Evolutionary conservation across 352 stramenopile genomes (phyloP).

Genomic region (Pythium guiyangense): DNA sequence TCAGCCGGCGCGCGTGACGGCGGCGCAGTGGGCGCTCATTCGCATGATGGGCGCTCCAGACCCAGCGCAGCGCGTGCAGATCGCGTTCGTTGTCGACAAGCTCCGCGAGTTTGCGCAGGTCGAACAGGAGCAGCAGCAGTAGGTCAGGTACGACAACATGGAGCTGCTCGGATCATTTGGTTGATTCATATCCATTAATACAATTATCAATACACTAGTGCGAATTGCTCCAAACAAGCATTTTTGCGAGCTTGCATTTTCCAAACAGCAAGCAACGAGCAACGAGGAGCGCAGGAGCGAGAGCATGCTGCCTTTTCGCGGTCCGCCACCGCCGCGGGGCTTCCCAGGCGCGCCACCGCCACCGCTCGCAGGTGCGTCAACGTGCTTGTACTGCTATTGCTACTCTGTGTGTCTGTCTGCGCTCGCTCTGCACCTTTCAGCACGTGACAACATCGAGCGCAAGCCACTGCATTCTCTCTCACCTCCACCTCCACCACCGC

Average conservation of each 20-base stretch:
- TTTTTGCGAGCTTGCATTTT: too few species aligned
- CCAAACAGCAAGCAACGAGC: too few species aligned
- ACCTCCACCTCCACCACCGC: neutral
- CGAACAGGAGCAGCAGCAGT: neutral
- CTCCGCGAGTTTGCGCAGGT: slow-evolving; percentile 1
- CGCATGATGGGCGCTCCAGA: slow-evolving; percentile 12
- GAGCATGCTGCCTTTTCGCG: slow-evolving; percentile 18
- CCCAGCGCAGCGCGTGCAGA: slow-evolving; percentile 3
- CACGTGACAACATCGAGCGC: too few species aligned
- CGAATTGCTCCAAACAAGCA: too few species aligned
- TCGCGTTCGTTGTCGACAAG: slow-evolving; percentile 12
- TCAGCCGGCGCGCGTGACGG: neutral
- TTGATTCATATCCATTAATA: too few species aligned
- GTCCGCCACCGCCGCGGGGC: slow-evolving; percentile 12
- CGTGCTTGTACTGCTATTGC: neutral
- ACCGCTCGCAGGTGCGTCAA: slow-evolving; percentile 6
- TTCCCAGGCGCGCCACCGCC: slow-evolving; percentile 11
- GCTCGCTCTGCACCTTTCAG: neutral
- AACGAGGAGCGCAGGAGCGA: too few species aligned
- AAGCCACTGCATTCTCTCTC: too few species aligned
- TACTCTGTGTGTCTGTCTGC: neutral
- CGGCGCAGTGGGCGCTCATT: slow-evolving; percentile 14
- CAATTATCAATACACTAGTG: too few species aligned
- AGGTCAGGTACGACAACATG: too few species aligned
- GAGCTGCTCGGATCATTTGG: too few species aligned